Conservation (phyloP, 306 rosid genomes). For the Prunus salicina region DNA sequence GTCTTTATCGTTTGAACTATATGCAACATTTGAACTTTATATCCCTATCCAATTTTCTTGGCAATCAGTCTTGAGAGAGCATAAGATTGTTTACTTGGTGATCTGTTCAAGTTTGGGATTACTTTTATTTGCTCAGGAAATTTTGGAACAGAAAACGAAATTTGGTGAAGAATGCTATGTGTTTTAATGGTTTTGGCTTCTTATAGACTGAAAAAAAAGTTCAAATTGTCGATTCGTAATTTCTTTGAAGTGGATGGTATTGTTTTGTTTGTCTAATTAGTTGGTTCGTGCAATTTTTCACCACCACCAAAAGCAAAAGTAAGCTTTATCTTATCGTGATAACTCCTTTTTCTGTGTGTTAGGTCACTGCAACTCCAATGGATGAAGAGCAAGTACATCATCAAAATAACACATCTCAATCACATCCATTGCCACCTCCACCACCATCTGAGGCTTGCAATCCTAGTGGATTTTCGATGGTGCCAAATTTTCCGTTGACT, state of each 20-base stretch:
- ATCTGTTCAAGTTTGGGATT: background rate
- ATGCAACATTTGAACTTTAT: background rate
- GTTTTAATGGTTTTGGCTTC: background rate
- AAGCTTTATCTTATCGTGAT: background rate
- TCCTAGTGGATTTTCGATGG: conserved; percentile 43
- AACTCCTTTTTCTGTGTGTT: conserved; percentile 3
- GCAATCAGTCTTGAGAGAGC: background rate
- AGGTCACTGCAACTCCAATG: conserved; percentile 70
- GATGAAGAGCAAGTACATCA: conserved; percentile 63
- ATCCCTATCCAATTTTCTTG: background rate
- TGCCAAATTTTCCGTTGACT: conserved; percentile 42
- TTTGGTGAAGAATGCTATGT: background rate
- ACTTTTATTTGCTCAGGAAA: background rate
- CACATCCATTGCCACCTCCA: conserved; percentile 40
- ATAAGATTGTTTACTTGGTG: background rate
- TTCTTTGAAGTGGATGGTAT: background rate
- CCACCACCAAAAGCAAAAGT: conserved; percentile 11
- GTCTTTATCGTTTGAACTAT: background rate
- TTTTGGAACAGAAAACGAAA: background rate
- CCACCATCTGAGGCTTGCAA: conserved; percentile 44
- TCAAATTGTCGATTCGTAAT: background rate
- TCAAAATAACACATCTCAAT: conserved; percentile 50
- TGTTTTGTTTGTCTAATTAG: background rate
- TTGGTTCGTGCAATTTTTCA: background rate
- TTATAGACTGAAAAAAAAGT: background rate